Evolutionary conservation across 768 basidiomycete genomes (phyloP).

Genomic region (Botryobasidium botryosum): DNA sequence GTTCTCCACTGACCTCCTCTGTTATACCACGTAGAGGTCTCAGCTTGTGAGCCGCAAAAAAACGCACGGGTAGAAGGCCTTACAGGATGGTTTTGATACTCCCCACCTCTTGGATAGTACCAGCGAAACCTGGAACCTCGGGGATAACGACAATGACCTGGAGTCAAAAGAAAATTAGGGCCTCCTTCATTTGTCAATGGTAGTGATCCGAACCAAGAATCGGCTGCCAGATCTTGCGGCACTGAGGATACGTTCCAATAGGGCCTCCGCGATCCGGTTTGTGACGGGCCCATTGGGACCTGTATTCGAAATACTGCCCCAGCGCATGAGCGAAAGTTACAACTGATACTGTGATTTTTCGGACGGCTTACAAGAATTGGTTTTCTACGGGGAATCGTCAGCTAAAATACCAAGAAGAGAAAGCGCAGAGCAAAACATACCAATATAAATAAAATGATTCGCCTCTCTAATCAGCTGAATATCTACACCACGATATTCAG

Average conservation of each 20-base stretch:
- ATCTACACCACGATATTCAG: conserved; percentile 20
- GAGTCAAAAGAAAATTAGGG: neutral
- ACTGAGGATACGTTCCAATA: conserved; percentile 67
- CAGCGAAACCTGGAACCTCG: conserved; percentile 80
- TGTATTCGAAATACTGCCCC: conserved; percentile 51
- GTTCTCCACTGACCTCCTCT: conserved; percentile 29
- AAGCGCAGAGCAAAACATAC: conserved; percentile 30
- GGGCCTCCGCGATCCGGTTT: conserved; percentile 69
- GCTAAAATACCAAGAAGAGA: conserved; percentile 9
- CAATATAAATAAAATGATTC: conserved; percentile 84
- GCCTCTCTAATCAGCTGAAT: conserved; percentile 65
- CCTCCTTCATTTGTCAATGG: neutral
- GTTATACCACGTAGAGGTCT: neutral
- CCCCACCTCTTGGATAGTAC: conserved; percentile 57
- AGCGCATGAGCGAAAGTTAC: too few species aligned
- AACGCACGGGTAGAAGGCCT: conserved; percentile 36
- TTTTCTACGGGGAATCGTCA: conserved; percentile 33
- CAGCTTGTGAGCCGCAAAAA: neutral
- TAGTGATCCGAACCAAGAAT: conserved; percentile 43
- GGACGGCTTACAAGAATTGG: conserved; percentile 58
- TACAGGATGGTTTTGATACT: conserved; percentile 72
- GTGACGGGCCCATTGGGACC: conserved; percentile 43
- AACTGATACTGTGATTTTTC: neutral
- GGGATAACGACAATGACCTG: conserved; percentile 80
- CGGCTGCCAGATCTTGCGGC: conserved; percentile 55